Percentiles rank a stretch among this genome's conserved stretches.
phyloP scores from a whole-genome alignment of 495 filamentous ascomycete genomes.

The Penicillium canescens region DNA sequence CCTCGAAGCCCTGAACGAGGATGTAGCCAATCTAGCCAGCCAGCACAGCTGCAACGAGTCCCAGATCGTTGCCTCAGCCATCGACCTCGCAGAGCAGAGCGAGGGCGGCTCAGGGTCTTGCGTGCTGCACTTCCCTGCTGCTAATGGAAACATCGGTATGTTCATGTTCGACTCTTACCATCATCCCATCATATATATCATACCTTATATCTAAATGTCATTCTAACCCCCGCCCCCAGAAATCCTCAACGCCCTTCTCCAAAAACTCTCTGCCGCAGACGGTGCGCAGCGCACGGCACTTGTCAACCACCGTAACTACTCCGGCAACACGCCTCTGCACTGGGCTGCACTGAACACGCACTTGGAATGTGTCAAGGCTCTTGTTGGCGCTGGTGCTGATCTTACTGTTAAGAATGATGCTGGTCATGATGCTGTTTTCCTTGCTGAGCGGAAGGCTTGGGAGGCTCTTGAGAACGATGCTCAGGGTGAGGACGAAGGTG shows the following conservation, averaged over 20 bases:
- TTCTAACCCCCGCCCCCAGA: slow-evolving; percentile 20
- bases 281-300: slow-evolving; percentile 32
- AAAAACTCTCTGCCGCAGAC: slow-evolving; percentile 33
- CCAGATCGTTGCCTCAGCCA: slow-evolving; percentile 62
- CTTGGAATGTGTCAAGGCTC: slow-evolving; percentile 70
- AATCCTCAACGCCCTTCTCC: slow-evolving; percentile 50
- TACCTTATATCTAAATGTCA: too few species aligned
- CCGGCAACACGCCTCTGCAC: slow-evolving; percentile 87
- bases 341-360: slow-evolving; percentile 92
- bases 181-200: background rate
- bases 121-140: slow-evolving; percentile 83
- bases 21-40: slow-evolving; percentile 56
- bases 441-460: slow-evolving; percentile 70
- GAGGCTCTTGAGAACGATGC: slow-evolving; percentile 26
- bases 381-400: slow-evolving; percentile 73
- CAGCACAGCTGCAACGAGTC: slow-evolving; percentile 52
- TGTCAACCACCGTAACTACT: slow-evolving; percentile 69
- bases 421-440: slow-evolving; percentile 81
- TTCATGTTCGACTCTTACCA: background rate
- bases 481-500: slow-evolving; percentile 13
- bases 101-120: slow-evolving; percentile 46
- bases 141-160: slow-evolving; percentile 81
- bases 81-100: slow-evolving; percentile 71
- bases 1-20: slow-evolving; percentile 61
- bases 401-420: slow-evolving; percentile 72